Percentiles rank a stretch among this genome's conserved stretches.
Evolutionary conservation across 2,329 filamentous ascomycete genomes (phyloP).

Genomic region (Colletotrichum sidae): DNA sequence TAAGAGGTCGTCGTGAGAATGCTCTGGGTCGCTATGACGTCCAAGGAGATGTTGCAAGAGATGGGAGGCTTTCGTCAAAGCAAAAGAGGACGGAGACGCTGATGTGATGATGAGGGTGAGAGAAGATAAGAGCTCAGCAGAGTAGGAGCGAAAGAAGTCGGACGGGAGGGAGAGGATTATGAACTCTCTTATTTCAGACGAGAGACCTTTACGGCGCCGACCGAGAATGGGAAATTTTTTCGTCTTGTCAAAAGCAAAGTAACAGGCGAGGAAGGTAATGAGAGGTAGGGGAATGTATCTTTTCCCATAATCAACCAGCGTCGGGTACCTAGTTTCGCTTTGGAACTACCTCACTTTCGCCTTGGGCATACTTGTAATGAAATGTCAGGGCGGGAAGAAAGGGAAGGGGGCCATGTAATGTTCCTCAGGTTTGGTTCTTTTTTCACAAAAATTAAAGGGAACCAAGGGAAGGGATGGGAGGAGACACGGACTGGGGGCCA

Average conservation of each 20-base stretch:
- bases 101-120: conserved; percentile 12
- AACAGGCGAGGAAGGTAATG: conserved; percentile 8
- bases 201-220: conserved; percentile 2
- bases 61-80: too few species aligned
- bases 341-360: neutral
- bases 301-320: neutral
- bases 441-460: conserved; percentile 36
- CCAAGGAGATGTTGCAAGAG: too few species aligned
- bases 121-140: conserved; percentile 25
- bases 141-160: conserved; percentile 17
- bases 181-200: conserved; percentile 33
- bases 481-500: neutral
- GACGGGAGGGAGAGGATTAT: conserved; percentile 36
- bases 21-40: too few species aligned
- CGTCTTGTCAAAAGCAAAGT: conserved; percentile 22
- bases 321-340: conserved; percentile 12
- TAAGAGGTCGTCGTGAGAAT: conserved; percentile 2
- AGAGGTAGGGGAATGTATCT: conserved; percentile 3
- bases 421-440: conserved; percentile 37
- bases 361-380: conserved; percentile 16
- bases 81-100: neutral
- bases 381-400: conserved; percentile 36
- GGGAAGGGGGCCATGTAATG: conserved; percentile 35
- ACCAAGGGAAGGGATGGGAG: conserved; percentile 27
- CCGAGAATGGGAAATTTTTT: conserved; percentile 38